Evolutionary conservation across 371 early-diverging fungal species (phyloP), one percentile per base, ranked within the genome.

Genomic region (Dipsacomyces acuminosporus): DNA sequence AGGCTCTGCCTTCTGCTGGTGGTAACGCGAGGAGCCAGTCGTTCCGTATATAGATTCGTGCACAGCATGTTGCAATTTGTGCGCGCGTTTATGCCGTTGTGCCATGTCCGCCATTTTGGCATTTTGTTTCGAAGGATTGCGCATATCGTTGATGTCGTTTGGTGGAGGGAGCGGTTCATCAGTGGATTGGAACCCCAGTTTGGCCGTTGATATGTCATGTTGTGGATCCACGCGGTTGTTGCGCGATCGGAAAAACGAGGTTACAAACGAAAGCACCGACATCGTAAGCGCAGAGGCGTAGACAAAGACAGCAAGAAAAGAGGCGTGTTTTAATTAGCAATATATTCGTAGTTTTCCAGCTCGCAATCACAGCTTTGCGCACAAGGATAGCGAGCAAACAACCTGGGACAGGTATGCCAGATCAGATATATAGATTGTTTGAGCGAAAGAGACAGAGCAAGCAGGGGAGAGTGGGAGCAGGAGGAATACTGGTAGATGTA

Each of bases 1-100:
- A 18, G 78, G 72, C 44, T 69, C 72, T 8, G 61, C 62, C 59
- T 72, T 72, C 61, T 69, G 66, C 45, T 62, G 70, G 36, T 26
- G 40, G 45, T 25, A 48, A 40, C 53, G 48, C 43, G 43, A 15
- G 11, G 15, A 8, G 14, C n/a, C 38, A 38, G 38, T 3, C 38
- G n/a, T 4, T 4, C 15, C n/a, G 38, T 13, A 38, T n/a, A 11
- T 17, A n/a, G 5, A 7, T 30, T 30, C 30, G 30, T 30, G 30
- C 7, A 30, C 30, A 5, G 30, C 5, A 11, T 30, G 30, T 30
- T 30, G 30, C 7, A 30, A 11, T 30, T 30, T 5, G 30, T 11
- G 62, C 13, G 51, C 51, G 20, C 50, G 30, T 30, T 30, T 30
- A 11, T 11, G 30, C 11, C 30, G 30, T 30, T 30, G 30, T 11